Evolutionary conservation across 75 land plant genomes (phyloP).

Genomic region (Azolla pinnata): DNA sequence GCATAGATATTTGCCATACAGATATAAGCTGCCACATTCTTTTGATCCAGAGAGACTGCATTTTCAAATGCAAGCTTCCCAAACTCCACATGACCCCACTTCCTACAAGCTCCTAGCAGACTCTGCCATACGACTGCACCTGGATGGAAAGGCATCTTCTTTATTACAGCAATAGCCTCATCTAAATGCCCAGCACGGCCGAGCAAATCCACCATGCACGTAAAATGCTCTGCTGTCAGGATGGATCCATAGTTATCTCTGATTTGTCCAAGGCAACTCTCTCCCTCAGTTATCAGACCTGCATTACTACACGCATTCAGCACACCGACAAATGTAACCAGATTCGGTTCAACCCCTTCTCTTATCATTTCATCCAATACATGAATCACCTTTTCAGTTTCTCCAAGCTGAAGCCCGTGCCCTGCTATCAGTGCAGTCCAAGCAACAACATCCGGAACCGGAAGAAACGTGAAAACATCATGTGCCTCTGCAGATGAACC

Average conservation of each 20-base stretch:
- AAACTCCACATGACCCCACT: slow-evolving; percentile 7
- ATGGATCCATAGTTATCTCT: not conserved
- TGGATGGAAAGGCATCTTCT: slow-evolving; percentile 4
- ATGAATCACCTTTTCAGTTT: slow-evolving; percentile 6
- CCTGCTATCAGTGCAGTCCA: slow-evolving; percentile 22
- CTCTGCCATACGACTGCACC: not conserved
- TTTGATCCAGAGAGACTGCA: not conserved
- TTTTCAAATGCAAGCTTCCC: slow-evolving; percentile 8
- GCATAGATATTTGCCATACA: slow-evolving; percentile 19
- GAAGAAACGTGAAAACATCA: slow-evolving; percentile 4
- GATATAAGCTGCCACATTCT: slow-evolving; percentile 11
- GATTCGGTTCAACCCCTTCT: slow-evolving; percentile 13
- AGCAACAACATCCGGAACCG: not conserved
- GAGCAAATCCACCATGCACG: slow-evolving; percentile 13
- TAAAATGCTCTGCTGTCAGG: slow-evolving; percentile 13
- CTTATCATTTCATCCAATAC: slow-evolving; percentile 12
- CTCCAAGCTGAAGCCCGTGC: slow-evolving; percentile 15
- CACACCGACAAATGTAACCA: slow-evolving; percentile 11
- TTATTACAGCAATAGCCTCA: slow-evolving; percentile 3
- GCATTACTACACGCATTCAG: slow-evolving; percentile 13
- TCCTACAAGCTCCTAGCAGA: slow-evolving; percentile 17
- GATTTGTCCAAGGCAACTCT: slow-evolving; percentile 4
- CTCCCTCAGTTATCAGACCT: slow-evolving; percentile 14
- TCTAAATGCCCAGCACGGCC: slow-evolving; percentile 14
- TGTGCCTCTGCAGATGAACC: slow-evolving; percentile 4